Conservation (phyloP, 768 basidiomycete genomes). For the Tricholoma bakamatsutake region DNA sequence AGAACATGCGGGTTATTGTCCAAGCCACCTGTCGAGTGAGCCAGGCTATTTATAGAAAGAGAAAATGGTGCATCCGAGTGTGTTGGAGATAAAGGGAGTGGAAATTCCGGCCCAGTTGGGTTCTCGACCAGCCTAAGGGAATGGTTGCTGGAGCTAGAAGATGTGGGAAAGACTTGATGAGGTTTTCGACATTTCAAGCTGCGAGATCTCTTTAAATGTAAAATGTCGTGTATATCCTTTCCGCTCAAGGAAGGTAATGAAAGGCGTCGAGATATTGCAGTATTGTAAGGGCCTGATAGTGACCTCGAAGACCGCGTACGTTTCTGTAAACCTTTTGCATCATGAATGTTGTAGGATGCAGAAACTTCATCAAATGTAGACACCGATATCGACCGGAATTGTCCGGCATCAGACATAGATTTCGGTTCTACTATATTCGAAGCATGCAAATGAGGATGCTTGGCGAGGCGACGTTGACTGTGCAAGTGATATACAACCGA, state of each 20-base stretch:
- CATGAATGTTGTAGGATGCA: slow-evolving; percentile 3
- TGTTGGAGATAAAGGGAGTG: slow-evolving; percentile 15
- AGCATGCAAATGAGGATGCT: not conserved
- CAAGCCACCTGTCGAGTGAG: slow-evolving; percentile 5
- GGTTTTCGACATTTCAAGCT: slow-evolving; percentile 19
- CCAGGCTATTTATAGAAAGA: not conserved
- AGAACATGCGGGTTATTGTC: not conserved
- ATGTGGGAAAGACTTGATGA: slow-evolving; percentile 12
- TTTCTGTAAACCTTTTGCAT: slow-evolving; percentile 4
- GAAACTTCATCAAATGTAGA: slow-evolving; percentile 10
- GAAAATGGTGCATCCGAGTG: not conserved
- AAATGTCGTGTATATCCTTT: slow-evolving; percentile 10
- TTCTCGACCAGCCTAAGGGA: slow-evolving; percentile 21
- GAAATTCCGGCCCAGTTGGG: slow-evolving; percentile 9
- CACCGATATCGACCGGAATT: slow-evolving; percentile 13
- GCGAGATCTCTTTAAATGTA: slow-evolving; percentile 16
- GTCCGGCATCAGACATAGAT: not conserved
- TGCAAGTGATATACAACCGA: slow-evolving; percentile 16
- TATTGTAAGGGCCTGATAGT: slow-evolving; percentile 9
- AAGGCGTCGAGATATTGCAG: slow-evolving; percentile 17
- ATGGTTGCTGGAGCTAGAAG: slow-evolving; percentile 10
- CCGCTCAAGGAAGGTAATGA: slow-evolving; percentile 24
- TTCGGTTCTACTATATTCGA: slow-evolving; percentile 4
- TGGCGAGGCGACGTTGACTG: slow-evolving; percentile 13
- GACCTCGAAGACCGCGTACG: slow-evolving; percentile 12